These are phyloP conservation scores for Aspergillus taichungensis DNA, from an alignment of 495 filamentous ascomycete genomes.

Conservation along the genomic window DNA sequence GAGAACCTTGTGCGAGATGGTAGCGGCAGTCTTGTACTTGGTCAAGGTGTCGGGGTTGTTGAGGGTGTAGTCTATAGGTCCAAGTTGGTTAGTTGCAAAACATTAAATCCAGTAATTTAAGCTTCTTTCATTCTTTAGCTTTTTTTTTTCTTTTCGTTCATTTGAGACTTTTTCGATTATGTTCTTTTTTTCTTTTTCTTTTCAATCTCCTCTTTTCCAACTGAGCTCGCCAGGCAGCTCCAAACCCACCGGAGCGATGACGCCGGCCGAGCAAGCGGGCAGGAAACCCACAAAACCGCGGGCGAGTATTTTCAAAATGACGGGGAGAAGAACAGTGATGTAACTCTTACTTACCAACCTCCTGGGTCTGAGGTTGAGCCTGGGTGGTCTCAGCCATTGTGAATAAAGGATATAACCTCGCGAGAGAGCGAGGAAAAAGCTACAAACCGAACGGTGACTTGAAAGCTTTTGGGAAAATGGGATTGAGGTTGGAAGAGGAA, in stretches of 20 bases:
- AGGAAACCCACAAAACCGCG: slow-evolving; percentile 33
- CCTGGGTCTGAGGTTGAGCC: slow-evolving; percentile 20
- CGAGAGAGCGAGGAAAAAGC: slow-evolving; percentile 10
- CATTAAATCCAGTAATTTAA: neutral
- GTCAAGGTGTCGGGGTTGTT: slow-evolving; percentile 96
- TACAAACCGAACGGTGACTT: slow-evolving; percentile 9
- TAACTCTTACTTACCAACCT: slow-evolving; percentile 36
- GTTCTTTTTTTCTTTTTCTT: neutral
- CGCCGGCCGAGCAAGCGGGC: slow-evolving; percentile 13
- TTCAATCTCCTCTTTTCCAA: neutral
- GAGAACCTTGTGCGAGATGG: slow-evolving; percentile 90
- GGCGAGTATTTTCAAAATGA: slow-evolving; percentile 27
- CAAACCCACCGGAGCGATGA: slow-evolving; percentile 3
- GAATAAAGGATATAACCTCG: slow-evolving; percentile 18
- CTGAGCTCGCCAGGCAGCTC: neutral
- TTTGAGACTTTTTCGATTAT: no score
- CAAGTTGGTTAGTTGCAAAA: slow-evolving; percentile 11
- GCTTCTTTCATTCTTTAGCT: no score
- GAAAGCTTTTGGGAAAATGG: neutral
- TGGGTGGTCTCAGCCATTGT: slow-evolving; percentile 36
- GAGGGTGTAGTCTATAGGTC: slow-evolving; percentile 71
- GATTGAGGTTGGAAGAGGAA: slow-evolving; percentile 9
- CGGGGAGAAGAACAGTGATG: slow-evolving; percentile 9
- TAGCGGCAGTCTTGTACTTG: slow-evolving; percentile 95
- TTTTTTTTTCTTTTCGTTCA: neutral